These are phyloP conservation scores for Neospora caninum DNA, from an alignment of 169 alveolate species.

Conservation along the genomic window DNA sequence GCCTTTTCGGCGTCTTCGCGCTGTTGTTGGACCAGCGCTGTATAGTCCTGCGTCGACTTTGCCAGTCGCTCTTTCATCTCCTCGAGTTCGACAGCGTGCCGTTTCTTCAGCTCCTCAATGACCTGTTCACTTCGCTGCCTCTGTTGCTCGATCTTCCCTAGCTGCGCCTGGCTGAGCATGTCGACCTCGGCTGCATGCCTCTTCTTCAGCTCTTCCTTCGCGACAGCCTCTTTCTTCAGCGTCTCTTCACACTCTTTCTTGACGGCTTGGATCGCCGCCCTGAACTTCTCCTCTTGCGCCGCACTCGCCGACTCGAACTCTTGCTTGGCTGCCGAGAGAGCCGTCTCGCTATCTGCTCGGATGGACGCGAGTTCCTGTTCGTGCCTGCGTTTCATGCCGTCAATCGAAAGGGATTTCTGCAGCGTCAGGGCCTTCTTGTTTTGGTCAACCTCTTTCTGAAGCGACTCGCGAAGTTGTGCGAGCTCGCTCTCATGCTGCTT, in stretches of 20 bases:
- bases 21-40: not conserved
- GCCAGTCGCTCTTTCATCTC: slow-evolving; percentile 1
- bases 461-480: not conserved
- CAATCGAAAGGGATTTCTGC: not conserved
- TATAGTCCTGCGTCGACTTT: not conserved
- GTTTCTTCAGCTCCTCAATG: slow-evolving; percentile 3
- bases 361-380: not conserved
- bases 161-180: not conserved
- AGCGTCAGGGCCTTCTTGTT: not conserved
- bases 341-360: not conserved
- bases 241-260: not conserved
- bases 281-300: not conserved
- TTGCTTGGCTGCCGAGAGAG: not conserved
- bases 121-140: not conserved
- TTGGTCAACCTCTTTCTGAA: not conserved
- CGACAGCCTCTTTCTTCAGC: not conserved
- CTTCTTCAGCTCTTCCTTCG: not conserved
- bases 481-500: slow-evolving; percentile 24
- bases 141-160: not conserved
- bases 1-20: not conserved
- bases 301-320: not conserved
- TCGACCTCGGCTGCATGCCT: not conserved
- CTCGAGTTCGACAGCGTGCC: slow-evolving; percentile 10
- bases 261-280: not conserved
- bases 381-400: not conserved